Evolutionary conservation across 768 basidiomycete genomes (phyloP), one percentile per base, ranked within the genome.

Genomic region (Pholiota microspora): DNA sequence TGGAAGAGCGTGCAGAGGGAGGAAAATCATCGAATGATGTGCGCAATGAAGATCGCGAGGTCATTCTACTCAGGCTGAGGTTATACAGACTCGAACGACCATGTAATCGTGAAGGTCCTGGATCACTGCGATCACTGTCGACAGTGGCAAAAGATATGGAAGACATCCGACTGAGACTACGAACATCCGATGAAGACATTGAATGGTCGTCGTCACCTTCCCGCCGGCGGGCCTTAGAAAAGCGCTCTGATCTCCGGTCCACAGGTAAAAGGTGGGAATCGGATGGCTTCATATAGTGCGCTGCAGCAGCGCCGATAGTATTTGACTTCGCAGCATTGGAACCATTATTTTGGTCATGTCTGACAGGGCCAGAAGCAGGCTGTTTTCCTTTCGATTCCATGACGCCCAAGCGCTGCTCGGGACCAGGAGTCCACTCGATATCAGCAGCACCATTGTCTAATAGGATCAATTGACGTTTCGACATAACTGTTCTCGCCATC

Each of bases 131-230:
- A 65, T 94, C 92, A 60, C 89, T 91, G 65, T 92, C 90, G 49
- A 90, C 88, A 4, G 92, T 89, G 23, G 86, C 82, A 64, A 89
- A 89, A 16, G 91, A 94, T 62, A 89, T 83, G 29, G 83, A 81
- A 5, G 90, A 92, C 76, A 88, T 80, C 52, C 83, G 83, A 36
- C 85, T 80, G 50, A 84, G 74, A 66, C 85, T 89, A 60, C 88
- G 88, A 27, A 94, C 76, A 61, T 94, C 93, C 45, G 89, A 92
- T 25, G 89, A 92, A 51, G 91, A 92, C 82, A 92, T 89, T 27
- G 93, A 94, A 65, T 89, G 91, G 63, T 93, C 92, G 65, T 94
- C 93, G 71, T 95, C 93, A 60, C 81, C 88, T 62, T 93, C 90
- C 66, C 89, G 75, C 66, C 89, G 81, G 59, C 92, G 82, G 57